Evolutionary conservation across 805 yeast species (phyloP).

Genomic region (Metschnikowia lachancei): DNA sequence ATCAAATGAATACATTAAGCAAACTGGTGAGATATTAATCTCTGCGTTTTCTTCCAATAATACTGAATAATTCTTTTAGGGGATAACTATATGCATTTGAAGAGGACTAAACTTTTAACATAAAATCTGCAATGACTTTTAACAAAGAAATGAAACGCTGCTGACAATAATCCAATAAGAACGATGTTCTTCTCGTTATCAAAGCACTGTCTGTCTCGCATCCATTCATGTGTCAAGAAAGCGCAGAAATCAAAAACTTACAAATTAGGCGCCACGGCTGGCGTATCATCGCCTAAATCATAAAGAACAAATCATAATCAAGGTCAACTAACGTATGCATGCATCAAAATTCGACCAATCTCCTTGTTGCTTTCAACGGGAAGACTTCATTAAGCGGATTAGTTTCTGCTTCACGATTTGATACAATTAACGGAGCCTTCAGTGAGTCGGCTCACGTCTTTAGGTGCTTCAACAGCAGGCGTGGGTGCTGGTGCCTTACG

Average conservation of each 20-base stretch:
- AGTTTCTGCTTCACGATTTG: slow-evolving; percentile 37
- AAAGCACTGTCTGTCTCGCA: neutral
- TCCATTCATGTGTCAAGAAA: too few relatives aligned
- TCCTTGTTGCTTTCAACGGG: neutral
- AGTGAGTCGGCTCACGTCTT: slow-evolving; percentile 46
- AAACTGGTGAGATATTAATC: neutral
- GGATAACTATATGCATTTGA: neutral
- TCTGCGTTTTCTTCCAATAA: neutral
- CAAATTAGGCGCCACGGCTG: too few relatives aligned
- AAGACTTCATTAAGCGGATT: neutral
- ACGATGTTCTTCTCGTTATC: neutral
- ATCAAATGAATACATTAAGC: too few relatives aligned
- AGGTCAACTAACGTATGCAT: neutral
- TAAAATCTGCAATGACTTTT: neutral
- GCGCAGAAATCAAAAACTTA: too few relatives aligned
- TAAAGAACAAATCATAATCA: neutral
- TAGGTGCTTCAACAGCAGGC: slow-evolving; percentile 21
- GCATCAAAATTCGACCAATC: too few relatives aligned
- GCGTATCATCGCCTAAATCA: too few relatives aligned
- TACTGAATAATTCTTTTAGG: neutral
- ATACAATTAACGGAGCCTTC: slow-evolving; percentile 79
- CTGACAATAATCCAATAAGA: too few relatives aligned
- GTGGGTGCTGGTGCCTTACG: slow-evolving; percentile 50
- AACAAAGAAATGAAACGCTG: too few relatives aligned
- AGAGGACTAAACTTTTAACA: neutral